phyloP scores from a whole-genome alignment of 306 rosid species.

The Acacia melanoxylon region DNA sequence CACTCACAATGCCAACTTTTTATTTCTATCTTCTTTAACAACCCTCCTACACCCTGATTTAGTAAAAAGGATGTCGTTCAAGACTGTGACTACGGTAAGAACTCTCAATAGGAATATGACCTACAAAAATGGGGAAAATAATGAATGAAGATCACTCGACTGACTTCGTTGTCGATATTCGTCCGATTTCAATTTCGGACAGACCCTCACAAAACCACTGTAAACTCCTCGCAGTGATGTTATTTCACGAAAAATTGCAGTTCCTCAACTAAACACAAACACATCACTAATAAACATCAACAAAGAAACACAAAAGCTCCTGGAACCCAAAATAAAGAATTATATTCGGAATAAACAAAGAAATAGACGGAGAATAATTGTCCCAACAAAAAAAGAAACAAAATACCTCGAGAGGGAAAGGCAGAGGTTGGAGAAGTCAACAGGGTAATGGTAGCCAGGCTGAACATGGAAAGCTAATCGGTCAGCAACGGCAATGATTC shows the following conservation, averaged over 20 bases:
- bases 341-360: background rate
- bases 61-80: background rate
- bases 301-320: background rate
- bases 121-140: background rate
- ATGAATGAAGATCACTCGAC: background rate
- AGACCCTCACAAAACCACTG: background rate
- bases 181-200: background rate
- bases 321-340: background rate
- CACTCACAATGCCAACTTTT: background rate
- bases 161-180: background rate
- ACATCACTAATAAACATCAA: background rate
- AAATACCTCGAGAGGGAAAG: slow-evolving; percentile 63
- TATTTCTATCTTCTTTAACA: background rate
- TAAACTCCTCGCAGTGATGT: background rate
- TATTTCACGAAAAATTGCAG: background rate
- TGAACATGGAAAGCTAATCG: slow-evolving; percentile 37
- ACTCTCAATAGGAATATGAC: background rate
- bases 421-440: slow-evolving; percentile 51
- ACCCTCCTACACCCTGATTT: background rate
- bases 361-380: background rate
- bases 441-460: slow-evolving; percentile 21
- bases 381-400: background rate
- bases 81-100: background rate
- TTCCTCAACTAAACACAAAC: background rate
- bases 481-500: slow-evolving; percentile 33